phyloP scores from a whole-genome alignment of 2,329 filamentous ascomycete species.

The Bimuria novae-zelandiae region DNA sequence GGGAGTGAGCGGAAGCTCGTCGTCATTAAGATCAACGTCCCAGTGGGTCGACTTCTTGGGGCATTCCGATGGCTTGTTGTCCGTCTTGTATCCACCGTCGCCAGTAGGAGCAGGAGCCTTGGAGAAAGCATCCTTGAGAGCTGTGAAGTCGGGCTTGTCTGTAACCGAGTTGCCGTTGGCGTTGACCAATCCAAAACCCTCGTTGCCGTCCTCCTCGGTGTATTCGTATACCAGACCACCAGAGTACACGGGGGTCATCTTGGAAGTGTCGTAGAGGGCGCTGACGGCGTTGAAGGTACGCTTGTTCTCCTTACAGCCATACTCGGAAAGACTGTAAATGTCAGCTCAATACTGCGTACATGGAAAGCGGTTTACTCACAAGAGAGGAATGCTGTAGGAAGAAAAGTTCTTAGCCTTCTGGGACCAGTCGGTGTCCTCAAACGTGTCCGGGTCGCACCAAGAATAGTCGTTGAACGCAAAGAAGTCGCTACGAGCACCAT shows the following conservation, averaged over 20 bases:
- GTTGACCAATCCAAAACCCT: slow-evolving; percentile 67
- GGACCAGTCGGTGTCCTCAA: slow-evolving; percentile 76
- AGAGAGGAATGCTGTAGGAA: slow-evolving; percentile 85
- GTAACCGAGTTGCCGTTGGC: slow-evolving; percentile 61
- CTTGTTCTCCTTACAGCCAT: slow-evolving; percentile 81
- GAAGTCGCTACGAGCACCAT: slow-evolving; percentile 84
- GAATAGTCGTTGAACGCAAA: slow-evolving; percentile 91
- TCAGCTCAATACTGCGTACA: slow-evolving; percentile 16
- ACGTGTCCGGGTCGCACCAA: slow-evolving; percentile 76
- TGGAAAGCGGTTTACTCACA: slow-evolving; percentile 50
- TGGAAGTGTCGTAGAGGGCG: slow-evolving; percentile 71
- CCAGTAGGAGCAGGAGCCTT: slow-evolving; percentile 58
- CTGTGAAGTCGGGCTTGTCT: slow-evolving; percentile 66
- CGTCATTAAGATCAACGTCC: slow-evolving; percentile 55
- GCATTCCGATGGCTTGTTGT: slow-evolving; percentile 58
- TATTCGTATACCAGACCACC: slow-evolving; percentile 98
- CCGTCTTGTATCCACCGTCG: slow-evolving; percentile 64
- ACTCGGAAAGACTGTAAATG: slow-evolving; percentile 74
- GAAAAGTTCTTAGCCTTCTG: slow-evolving; percentile 86
- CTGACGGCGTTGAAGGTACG: slow-evolving; percentile 81
- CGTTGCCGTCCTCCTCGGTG: slow-evolving; percentile 70
- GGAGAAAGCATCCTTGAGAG: slow-evolving; percentile 57
- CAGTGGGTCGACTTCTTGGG: slow-evolving; percentile 59
- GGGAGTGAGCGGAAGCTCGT: slow-evolving; percentile 63
- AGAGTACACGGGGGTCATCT: slow-evolving; percentile 92